These are phyloP conservation scores for Pisolithus tinctorius DNA, from an alignment of 768 basidiomycete genomes.

Conservation along the genomic window DNA sequence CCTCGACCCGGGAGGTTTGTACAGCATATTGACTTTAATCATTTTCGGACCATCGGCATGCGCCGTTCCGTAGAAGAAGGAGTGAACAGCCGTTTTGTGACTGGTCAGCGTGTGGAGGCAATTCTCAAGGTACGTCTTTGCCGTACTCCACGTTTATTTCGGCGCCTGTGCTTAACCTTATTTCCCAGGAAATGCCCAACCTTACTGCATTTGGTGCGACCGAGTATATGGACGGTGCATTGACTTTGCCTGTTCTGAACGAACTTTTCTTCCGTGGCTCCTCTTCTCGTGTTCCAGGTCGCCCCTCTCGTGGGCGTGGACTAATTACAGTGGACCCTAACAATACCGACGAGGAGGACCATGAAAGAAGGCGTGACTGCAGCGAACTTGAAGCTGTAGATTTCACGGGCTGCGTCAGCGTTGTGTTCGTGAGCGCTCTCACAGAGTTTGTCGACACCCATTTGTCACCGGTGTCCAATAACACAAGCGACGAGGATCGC, in stretches of 20 bases:
- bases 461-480: constrained; percentile 37
- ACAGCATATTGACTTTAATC: constrained; percentile 87
- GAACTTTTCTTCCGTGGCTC: constrained; percentile 87
- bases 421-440: constrained; percentile 81
- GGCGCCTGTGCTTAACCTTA: background rate
- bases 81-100: constrained; percentile 86
- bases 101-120: constrained; percentile 74
- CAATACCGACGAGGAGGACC: constrained; percentile 70
- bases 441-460: constrained; percentile 74
- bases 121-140: constrained; percentile 57
- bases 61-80: constrained; percentile 88
- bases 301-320: constrained; percentile 60
- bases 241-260: constrained; percentile 77
- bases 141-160: constrained; percentile 3
- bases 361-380: constrained; percentile 65
- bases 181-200: constrained; percentile 77
- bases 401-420: constrained; percentile 90
- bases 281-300: constrained; percentile 61
- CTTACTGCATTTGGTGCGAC: constrained; percentile 88
- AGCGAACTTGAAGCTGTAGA: constrained; percentile 84
- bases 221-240: constrained; percentile 95
- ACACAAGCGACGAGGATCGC: constrained; percentile 32
- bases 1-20: constrained; percentile 76
- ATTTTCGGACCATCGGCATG: constrained; percentile 97
- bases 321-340: constrained; percentile 38